Evolutionary conservation across 257 asterid genomes (phyloP), one percentile per base, ranked within the genome.

Genomic region (Agastache rugosa): DNA sequence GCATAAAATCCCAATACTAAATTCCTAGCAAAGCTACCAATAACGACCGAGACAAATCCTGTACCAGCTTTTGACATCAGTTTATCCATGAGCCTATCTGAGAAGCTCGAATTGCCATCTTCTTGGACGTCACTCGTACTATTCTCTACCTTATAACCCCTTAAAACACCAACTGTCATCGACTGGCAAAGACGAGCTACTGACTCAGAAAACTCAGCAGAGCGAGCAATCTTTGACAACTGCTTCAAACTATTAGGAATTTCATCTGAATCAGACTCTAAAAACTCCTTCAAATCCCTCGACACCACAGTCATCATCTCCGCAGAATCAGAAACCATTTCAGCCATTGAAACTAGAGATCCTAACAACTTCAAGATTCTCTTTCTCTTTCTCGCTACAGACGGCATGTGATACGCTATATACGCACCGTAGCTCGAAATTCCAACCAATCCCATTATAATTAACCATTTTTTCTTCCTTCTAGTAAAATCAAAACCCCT

Each of bases 241-340:
- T 95, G 99, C 93, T 82, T 90, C 85, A 95, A 80, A 80, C 96
- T 92, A 41, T 74, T 89, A 0, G 99, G 99, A 11, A 95, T 88
- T 77, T 95, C 96, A 77, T 90, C 94, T 2, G 96, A 77, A 78
- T 92, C 89, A 63, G 99, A 86, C 77, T 78, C 78, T 34, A 95
- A 72, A 79, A 95, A 95, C 84, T 88, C 94, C 86, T 90, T 95
- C 72, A 95, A 81, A 85, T 95, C 99, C 86, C 83, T 88, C 1
- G 97, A 85, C 61, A 95, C 86, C 27, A 89, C 70, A 6, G 84
- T 74, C 63, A 92, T 29, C 1, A 93, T 84, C 75, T 90, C 96
- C 4, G 99, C 88, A 0, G 98, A 95, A 73, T 89, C 96, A 55
- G 93, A 84, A 8, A 82, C 87, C 87, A 88, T 75, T 61, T 95